These are phyloP conservation scores for Epichloe sp. DNA, from an alignment of 2,329 filamentous ascomycete species.

Conservation along the genomic window DNA sequence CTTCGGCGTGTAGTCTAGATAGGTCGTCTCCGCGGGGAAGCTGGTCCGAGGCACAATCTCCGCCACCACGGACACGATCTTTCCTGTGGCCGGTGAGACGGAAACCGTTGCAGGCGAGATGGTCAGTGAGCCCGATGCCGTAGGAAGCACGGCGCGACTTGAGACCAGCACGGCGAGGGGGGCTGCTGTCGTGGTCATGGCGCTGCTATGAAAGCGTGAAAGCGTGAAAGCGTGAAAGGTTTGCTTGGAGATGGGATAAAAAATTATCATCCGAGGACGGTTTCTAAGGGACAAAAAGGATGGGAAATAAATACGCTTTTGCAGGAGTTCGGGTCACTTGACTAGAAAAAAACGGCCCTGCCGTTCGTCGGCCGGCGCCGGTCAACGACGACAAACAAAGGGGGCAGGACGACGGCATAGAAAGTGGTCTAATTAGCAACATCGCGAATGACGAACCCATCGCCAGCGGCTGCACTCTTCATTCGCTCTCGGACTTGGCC, in stretches of 20 bases:
- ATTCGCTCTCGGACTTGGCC: not conserved
- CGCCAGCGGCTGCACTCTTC: no score
- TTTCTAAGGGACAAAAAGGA: no score
- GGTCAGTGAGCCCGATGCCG: constrained; percentile 44
- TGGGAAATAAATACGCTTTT: no score
- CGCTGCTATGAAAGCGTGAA: no score
- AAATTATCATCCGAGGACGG: not conserved
- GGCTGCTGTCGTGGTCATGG: constrained; percentile 18
- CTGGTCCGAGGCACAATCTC: constrained; percentile 59
- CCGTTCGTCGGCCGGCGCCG: not conserved
- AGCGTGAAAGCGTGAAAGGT: no score
- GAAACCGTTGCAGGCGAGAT: constrained; percentile 74
- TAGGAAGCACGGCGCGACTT: constrained; percentile 66
- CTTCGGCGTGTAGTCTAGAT: constrained; percentile 73
- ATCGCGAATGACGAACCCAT: no score
- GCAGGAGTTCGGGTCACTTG: no score
- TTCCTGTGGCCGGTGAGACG: constrained; percentile 66
- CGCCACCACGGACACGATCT: constrained; percentile 65
- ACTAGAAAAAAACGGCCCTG: not conserved
- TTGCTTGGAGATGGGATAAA: not conserved
- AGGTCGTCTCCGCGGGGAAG: constrained; percentile 61
- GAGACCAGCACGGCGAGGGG: constrained; percentile 66
- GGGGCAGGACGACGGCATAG: not conserved
- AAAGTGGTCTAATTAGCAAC: not conserved
- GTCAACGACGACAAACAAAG: no score